Conservation (phyloP, 495 filamentous ascomycete genomes). For the Neurospora sp. region DNA sequence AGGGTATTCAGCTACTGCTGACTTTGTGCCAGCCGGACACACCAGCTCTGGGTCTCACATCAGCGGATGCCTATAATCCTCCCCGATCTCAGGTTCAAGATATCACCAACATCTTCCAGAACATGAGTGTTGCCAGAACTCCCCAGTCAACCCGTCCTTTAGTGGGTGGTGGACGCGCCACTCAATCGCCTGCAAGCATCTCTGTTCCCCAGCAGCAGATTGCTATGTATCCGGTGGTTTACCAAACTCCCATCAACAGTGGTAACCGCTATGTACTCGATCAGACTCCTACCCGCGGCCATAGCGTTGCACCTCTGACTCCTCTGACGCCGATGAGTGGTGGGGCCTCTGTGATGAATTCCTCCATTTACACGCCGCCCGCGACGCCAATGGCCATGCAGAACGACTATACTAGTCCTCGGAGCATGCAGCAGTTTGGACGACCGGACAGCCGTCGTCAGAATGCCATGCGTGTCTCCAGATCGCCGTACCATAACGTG, state of each 20-base stretch:
- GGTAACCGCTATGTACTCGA: conserved; percentile 25
- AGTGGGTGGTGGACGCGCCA: not conserved
- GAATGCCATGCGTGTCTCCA: conserved; percentile 27
- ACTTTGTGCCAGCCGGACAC: conserved; percentile 1
- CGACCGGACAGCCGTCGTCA: conserved; percentile 28
- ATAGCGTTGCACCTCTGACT: conserved; percentile 15
- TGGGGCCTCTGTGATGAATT: conserved; percentile 13
- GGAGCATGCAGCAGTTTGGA: conserved; percentile 17
- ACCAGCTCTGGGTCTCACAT: not conserved
- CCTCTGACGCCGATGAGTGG: conserved; percentile 8
- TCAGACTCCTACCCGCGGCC: conserved; percentile 24
- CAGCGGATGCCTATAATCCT: not conserved
- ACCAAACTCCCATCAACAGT: conserved; percentile 15
- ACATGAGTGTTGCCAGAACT: conserved; percentile 5
- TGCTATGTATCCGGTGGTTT: conserved; percentile 28
- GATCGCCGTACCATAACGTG: conserved; percentile 32
- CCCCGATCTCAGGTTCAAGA: conserved; percentile 3
- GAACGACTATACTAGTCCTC: conserved; percentile 20
- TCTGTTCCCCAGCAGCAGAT: conserved; percentile 12
- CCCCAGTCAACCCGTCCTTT: conserved; percentile 3
- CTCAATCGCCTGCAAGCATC: conserved; percentile 7
- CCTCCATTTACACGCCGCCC: conserved; percentile 23
- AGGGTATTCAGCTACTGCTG: conserved; percentile 15
- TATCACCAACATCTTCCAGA: conserved; percentile 10
- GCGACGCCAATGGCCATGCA: conserved; percentile 24